A percentile compares a stretch with the other conserved stretches of the same genome.
Conservation (phyloP, 1,284 basidiomycete species). For the Trichosporon sp. region DNA sequence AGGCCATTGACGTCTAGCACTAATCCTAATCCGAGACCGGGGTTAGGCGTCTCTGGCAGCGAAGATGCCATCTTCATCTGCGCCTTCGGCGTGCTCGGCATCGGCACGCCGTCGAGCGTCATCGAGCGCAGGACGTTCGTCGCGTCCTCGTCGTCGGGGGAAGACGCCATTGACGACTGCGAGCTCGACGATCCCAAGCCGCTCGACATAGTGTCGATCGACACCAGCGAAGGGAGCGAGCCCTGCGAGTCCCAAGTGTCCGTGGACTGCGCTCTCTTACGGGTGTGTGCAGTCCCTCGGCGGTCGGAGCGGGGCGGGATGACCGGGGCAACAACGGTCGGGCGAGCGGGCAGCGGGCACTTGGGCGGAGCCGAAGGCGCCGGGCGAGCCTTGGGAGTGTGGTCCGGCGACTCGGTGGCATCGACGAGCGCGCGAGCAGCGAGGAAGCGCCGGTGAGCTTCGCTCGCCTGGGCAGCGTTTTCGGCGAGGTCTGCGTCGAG, state of each 20-base stretch:
- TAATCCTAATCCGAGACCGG: not conserved
- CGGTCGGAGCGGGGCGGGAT: not conserved
- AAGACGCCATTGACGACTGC: slow-evolving; percentile 27
- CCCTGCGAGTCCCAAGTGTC: slow-evolving; percentile 38
- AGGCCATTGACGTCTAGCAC: slow-evolving; percentile 1
- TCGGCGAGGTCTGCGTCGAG: slow-evolving; percentile 26
- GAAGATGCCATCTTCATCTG: slow-evolving; percentile 9
- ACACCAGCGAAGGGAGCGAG: slow-evolving; percentile 48
- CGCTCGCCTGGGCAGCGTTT: slow-evolving; percentile 4
- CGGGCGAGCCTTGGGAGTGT: not conserved
- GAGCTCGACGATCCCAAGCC: slow-evolving; percentile 28
- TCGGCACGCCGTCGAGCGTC: not conserved
- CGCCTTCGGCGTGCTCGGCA: slow-evolving; percentile 9
- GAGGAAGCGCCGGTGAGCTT: not conserved
- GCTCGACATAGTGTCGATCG: slow-evolving; percentile 43
- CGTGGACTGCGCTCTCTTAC: slow-evolving; percentile 1
- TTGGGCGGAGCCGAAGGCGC: slow-evolving; percentile 3
- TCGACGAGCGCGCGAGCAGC: slow-evolving; percentile 23
- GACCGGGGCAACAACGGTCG: not conserved
- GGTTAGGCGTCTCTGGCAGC: slow-evolving; percentile 13
- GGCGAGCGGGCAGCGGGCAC: slow-evolving; percentile 11
- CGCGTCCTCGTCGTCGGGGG: slow-evolving; percentile 46
- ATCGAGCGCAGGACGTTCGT: slow-evolving; percentile 1
- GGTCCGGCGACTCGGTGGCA: slow-evolving; percentile 22
- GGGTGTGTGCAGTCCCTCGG: not conserved